Percentiles rank a stretch among this genome's conserved stretches.
These are phyloP conservation scores for Penicillium bialowiezense DNA, from an alignment of 495 filamentous ascomycete species.

Conservation along the genomic window DNA sequence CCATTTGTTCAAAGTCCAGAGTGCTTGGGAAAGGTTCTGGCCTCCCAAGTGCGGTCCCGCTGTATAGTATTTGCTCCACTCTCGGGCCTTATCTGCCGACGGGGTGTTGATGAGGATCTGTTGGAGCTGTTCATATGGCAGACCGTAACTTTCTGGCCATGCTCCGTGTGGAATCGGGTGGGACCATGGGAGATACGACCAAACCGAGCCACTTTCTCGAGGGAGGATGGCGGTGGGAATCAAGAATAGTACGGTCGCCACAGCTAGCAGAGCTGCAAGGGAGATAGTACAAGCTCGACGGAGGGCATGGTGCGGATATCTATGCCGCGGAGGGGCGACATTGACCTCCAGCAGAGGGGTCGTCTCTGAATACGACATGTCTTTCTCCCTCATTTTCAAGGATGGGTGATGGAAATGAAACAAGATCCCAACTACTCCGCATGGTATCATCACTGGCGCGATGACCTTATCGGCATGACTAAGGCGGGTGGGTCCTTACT, in stretches of 20 bases:
- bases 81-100: slow-evolving; percentile 59
- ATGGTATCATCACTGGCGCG: slow-evolving; percentile 3
- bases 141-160: slow-evolving; percentile 48
- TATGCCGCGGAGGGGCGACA: slow-evolving; percentile 47
- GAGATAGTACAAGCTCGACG: slow-evolving; percentile 71
- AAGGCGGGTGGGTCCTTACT: not conserved
- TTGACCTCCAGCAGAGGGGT: slow-evolving; percentile 39
- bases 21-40: slow-evolving; percentile 79
- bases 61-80: slow-evolving; percentile 93
- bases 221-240: slow-evolving; percentile 40
- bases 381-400: slow-evolving; percentile 42
- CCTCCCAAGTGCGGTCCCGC: slow-evolving; percentile 84
- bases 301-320: slow-evolving; percentile 65
- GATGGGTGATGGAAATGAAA: slow-evolving; percentile 2
- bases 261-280: slow-evolving; percentile 53
- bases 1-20: slow-evolving; percentile 87
- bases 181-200: slow-evolving; percentile 41
- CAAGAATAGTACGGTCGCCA: slow-evolving; percentile 60
- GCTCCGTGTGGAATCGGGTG: slow-evolving; percentile 34
- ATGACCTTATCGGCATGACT: slow-evolving; percentile 8
- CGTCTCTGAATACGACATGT: slow-evolving; percentile 40
- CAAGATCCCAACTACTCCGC: slow-evolving; percentile 3
- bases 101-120: slow-evolving; percentile 70
- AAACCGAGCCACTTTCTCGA: slow-evolving; percentile 37
- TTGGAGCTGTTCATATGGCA: slow-evolving; percentile 66